These are phyloP conservation scores for Aspergillus bertholletiae DNA, from an alignment of 495 filamentous ascomycete species.

Conservation along the genomic window DNA sequence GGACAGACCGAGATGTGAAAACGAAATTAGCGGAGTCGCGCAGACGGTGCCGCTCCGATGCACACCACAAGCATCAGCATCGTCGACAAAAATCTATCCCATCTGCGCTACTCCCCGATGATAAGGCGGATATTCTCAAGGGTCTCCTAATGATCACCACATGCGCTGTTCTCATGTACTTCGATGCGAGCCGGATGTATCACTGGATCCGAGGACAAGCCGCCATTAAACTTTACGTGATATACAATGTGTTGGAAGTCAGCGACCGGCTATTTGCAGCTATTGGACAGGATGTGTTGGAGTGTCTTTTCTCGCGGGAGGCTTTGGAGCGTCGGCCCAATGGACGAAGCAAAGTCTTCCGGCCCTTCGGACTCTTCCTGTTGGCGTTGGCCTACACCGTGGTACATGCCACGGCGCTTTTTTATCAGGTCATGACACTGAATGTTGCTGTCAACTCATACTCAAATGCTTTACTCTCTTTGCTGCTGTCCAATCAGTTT, in stretches of 20 bases:
- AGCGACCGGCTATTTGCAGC: conserved; percentile 85
- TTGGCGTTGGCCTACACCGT: conserved; percentile 85
- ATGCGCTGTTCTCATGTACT: conserved; percentile 80
- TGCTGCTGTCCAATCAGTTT: conserved; percentile 92
- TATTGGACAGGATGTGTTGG: conserved; percentile 91
- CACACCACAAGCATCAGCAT: conserved; percentile 50
- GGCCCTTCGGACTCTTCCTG: conserved; percentile 87
- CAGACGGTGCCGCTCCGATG: conserved; percentile 28
- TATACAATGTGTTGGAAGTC: conserved; percentile 93
- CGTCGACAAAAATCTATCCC: conserved; percentile 78
- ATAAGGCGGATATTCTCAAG: conserved; percentile 94
- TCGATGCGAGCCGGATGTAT: conserved; percentile 97
- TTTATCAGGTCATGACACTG: conserved; percentile 95
- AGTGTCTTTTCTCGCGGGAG: conserved; percentile 91
- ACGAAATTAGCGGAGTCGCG: conserved; percentile 18
- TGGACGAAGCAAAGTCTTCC: conserved; percentile 87
- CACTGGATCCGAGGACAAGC: conserved; percentile 95
- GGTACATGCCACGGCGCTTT: conserved; percentile 78
- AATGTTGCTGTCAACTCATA: conserved; percentile 99
- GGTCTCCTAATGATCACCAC: conserved; percentile 81
- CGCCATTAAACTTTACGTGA: conserved; percentile 96
- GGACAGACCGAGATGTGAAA: conserved; percentile 21
- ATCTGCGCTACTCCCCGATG: conserved; percentile 75
- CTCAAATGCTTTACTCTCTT: conserved; percentile 88
- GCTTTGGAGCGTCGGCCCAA: conserved; percentile 82